Evolutionary conservation across 805 yeast genomes (phyloP), one percentile per base, ranked within the genome.

Genomic region (Lachancea lanzarotensis): DNA sequence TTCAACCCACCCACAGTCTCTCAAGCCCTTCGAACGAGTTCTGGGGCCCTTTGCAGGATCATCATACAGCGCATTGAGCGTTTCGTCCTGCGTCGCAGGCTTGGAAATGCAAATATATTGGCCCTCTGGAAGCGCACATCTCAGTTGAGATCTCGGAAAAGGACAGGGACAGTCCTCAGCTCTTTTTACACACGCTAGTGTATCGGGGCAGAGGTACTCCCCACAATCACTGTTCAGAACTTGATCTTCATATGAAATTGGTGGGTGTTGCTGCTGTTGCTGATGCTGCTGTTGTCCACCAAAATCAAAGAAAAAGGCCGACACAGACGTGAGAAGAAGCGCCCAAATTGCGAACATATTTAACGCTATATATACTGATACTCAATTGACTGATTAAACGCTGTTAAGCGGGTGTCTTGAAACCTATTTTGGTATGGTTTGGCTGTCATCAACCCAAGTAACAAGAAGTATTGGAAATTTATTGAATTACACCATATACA

Each of bases 141-240:
- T 84, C 49, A 85, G 57, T 60, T 91, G 96, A 1, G 95, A 81
- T 47, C 80, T 78, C 1, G 96, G 93, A 59, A 79, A 91, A 2
- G 87, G 88, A 62, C 98, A 93, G 1, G 97, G 96, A 62, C 98
- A 93, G 42, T 82, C 84, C 7, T 72, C 53, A 0, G 87, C 78
- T 1, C 65, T 55, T 1, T 73, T 71, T 0, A 87, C 98, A 68
- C 98, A 93, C 9, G 71, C 71, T 34, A 81, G 70, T 0, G 97
- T 87, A 53, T 82, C 95, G 3, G 87, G 87, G 60, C 98, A 93
- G 30, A 91, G 65, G 60, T 82, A 91, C 5, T 69, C 68, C 9
- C 66, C 63, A 59, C 98, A 93, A 2, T 70, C 66, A 48, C 60
- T 60, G 45, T 66, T 56, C 31, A 72, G 49, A 36, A 66, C 56